Conservation (phyloP, 768 basidiomycete genomes). For the Floccularia luteovirens region DNA sequence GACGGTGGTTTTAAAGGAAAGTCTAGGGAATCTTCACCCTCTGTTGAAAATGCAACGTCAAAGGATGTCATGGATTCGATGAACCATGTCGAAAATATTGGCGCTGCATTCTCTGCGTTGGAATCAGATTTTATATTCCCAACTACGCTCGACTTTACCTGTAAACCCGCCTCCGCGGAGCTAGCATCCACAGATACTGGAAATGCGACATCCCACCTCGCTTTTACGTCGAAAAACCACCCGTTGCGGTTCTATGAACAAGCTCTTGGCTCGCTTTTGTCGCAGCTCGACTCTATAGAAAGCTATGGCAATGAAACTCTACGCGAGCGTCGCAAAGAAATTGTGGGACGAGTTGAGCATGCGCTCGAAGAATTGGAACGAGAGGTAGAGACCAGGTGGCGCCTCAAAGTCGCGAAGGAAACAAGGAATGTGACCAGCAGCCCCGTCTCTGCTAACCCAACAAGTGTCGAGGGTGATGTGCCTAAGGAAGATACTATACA, state of each 20-base stretch:
- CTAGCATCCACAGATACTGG: conserved; percentile 10
- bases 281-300: conserved; percentile 51
- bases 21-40: conserved; percentile 4
- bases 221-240: conserved; percentile 51
- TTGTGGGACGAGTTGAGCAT: conserved; percentile 47
- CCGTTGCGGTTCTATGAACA: conserved; percentile 58
- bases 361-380: conserved; percentile 47
- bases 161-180: conserved; percentile 21
- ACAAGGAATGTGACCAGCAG: conserved; percentile 6
- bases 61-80: conserved; percentile 24
- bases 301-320: conserved; percentile 52
- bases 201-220: conserved; percentile 28
- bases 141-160: conserved; percentile 29
- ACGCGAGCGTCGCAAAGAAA: conserved; percentile 41
- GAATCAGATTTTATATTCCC: conserved; percentile 32
- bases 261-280: conserved; percentile 46
- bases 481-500: too few species aligned
- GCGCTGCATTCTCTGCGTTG: conserved; percentile 29
- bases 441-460: neutral
- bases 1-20: conserved; percentile 21
- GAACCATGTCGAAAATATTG: conserved; percentile 30
- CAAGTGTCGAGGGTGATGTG: too few species aligned
- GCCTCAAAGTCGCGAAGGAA: conserved; percentile 16
- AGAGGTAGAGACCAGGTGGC: conserved; percentile 36
- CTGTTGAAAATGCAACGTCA: conserved; percentile 13